These are phyloP conservation scores for Pseudofabraea citricarpa DNA, from an alignment of 2,329 filamentous ascomycete species.

Conservation along the genomic window DNA sequence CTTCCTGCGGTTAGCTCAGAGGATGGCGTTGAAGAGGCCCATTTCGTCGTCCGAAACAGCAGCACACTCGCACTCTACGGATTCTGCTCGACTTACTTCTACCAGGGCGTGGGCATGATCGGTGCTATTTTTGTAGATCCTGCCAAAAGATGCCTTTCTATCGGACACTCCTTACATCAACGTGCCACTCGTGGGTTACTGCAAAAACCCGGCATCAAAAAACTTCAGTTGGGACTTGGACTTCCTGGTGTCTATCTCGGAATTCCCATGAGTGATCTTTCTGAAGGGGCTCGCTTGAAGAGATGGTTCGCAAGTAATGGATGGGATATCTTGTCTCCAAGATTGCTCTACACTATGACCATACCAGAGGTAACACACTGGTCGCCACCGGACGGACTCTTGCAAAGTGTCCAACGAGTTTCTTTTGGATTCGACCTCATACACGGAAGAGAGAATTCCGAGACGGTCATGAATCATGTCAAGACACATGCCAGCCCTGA, in stretches of 20 bases:
- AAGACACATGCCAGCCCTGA: conserved; percentile 58
- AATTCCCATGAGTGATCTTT: conserved; percentile 61
- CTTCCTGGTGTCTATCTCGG: conserved; percentile 85
- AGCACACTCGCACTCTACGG: conserved; percentile 88
- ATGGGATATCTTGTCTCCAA: conserved; percentile 70
- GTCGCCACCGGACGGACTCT: conserved; percentile 57
- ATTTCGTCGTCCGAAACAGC: conserved; percentile 91
- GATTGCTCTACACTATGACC: conserved; percentile 58
- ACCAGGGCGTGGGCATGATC: conserved; percentile 63
- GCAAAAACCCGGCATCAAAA: conserved; percentile 67
- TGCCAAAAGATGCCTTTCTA: conserved; percentile 77
- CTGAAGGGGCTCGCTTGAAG: conserved; percentile 39
- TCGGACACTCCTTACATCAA: conserved; percentile 84
- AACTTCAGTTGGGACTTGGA: conserved; percentile 74
- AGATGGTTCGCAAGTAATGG: conserved; percentile 89
- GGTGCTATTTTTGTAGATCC: conserved; percentile 90
- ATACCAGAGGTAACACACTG: conserved; percentile 55
- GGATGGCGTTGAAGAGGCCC: conserved; percentile 68
- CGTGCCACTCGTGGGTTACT: conserved; percentile 76
- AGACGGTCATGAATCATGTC: conserved; percentile 59
- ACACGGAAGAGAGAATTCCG: conserved; percentile 55
- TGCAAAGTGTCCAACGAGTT: conserved; percentile 45
- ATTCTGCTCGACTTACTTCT: conserved; percentile 85
- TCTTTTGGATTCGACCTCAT: conserved; percentile 61
- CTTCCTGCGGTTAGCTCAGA: conserved; percentile 45